phyloP scores from a whole-genome alignment of 2,329 filamentous ascomycete species.

The Diaporthe humulicola region DNA sequence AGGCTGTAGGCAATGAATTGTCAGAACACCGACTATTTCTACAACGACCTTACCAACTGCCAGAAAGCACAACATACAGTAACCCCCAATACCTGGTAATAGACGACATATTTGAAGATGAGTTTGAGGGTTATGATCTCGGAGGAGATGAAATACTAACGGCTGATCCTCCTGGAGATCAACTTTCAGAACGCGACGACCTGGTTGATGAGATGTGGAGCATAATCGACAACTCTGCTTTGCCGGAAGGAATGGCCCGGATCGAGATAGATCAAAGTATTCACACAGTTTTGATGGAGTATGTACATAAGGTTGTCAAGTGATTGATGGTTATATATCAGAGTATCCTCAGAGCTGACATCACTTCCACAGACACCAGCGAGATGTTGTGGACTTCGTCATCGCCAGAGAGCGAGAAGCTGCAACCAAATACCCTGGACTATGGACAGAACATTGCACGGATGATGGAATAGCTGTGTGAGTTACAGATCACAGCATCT shows the following conservation, averaged over 20 bases:
- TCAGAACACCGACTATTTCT: constrained; percentile 38
- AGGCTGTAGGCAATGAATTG: neutral
- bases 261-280: neutral
- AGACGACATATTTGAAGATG: constrained; percentile 21
- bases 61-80: constrained; percentile 35
- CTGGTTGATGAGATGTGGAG: neutral
- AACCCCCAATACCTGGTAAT: constrained; percentile 43
- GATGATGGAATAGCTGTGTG: neutral
- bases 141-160: neutral
- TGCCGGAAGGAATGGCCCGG: neutral
- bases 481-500: neutral
- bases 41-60: constrained; percentile 41
- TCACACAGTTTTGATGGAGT: neutral
- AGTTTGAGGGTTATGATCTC: neutral
- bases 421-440: neutral
- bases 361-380: neutral
- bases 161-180: neutral
- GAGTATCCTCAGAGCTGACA: neutral
- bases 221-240: neutral
- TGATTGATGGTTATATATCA: neutral
- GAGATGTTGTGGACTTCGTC: neutral
- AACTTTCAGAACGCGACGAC: neutral
- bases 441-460: neutral
- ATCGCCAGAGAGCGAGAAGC: neutral
- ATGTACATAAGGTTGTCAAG: neutral